Base-by-base conservation (phyloP, 768 basidiomycete species). In the Lentinula edodes region DNA sequence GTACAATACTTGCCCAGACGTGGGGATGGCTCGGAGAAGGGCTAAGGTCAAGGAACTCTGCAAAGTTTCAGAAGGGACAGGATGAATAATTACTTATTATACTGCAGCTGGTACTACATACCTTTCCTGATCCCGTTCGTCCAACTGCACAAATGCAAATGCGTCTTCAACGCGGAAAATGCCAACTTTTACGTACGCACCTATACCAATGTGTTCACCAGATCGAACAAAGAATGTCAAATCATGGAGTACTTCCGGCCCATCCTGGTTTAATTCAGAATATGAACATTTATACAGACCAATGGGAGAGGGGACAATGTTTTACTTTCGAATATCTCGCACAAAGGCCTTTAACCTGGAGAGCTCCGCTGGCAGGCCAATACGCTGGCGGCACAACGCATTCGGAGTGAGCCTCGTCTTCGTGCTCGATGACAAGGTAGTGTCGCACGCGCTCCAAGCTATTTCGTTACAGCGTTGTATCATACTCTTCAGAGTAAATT, bases 371-470 rank as follows among this genome's bases (percentile, higher is more conserved):
- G 9, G 81, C 74, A 0, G 87, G 87, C 87, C 88, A 89, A 62
- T 84, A 78, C 0, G 87, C 86, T 2, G 88, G 86, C 3, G 87
- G 87, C 41, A 73, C 70, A 45, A 28, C 28, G 3, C 81, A 80
- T 9, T 67, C 61, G n/a, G 70, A 61, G 0, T 74, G 74, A 2
- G 76, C 61, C 60, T 73, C 70, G 5, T 77, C 77, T 67, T 88
- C 86, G 55, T 84, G 82, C 41, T 87, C 85, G 60, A 86, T 84
- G 38, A 74, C 67, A n/a, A 87, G 68, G 67, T 84, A 88, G 1
- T 71, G 87, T 59, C 88, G 81, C 0, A 93, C 86, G 62, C 93
- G 87, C 68, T 95, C 92, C 34, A 79, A 67, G 64, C 80, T 79
- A 52, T n/a, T 9, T 10, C 5, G 20, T 52, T 9, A 28, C 18